Conservation (phyloP, 305 asterid species). For the Rubia balearica region DNA sequence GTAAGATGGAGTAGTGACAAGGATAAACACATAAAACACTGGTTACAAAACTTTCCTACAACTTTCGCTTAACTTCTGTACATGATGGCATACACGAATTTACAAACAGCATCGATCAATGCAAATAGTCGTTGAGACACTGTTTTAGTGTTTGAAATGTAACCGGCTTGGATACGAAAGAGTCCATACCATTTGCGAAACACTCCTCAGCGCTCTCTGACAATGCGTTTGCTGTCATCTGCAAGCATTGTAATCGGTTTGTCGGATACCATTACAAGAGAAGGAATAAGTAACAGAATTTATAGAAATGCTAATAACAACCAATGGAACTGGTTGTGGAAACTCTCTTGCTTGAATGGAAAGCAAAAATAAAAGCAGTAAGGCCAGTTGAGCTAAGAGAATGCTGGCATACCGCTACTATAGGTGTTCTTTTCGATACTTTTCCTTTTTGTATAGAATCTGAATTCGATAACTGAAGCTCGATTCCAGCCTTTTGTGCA, state of each 20-base stretch:
- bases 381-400: constrained; percentile 4
- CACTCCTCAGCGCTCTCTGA: constrained; percentile 91
- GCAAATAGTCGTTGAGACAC: constrained; percentile 54
- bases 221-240: constrained; percentile 90
- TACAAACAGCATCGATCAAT: constrained; percentile 30
- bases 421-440: constrained; percentile 41
- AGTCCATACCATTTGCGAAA: constrained; percentile 92
- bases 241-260: constrained; percentile 23
- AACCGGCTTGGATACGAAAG: constrained; percentile 80
- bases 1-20: neutral
- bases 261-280: neutral
- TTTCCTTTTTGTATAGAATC: constrained; percentile 25
- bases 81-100: constrained; percentile 33
- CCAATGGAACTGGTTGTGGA: neutral
- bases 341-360: neutral
- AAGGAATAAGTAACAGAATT: neutral
- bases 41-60: constrained; percentile 64
- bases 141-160: constrained; percentile 65
- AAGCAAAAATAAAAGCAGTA: neutral
- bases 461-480: constrained; percentile 33
- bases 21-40: constrained; percentile 16
- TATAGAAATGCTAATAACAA: no score
- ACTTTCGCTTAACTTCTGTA: constrained; percentile 32
- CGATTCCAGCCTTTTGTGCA: constrained; percentile 68
- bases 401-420: constrained; percentile 54